Percentiles rank a stretch among this genome's conserved stretches.
Conservation (phyloP, 495 filamentous ascomycete genomes). For the Letharia lupina region DNA sequence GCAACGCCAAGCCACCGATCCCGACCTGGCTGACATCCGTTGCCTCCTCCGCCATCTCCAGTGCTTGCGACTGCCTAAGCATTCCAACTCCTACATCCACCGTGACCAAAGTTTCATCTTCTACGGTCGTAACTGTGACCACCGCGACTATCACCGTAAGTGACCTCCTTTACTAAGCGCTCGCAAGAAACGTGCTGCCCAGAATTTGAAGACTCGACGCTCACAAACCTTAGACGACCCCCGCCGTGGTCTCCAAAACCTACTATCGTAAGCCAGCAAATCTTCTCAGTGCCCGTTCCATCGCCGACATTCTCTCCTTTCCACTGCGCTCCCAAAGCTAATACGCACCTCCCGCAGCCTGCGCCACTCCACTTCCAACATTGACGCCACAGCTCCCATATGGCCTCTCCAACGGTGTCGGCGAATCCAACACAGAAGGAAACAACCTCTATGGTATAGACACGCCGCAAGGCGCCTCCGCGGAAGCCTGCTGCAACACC, state of each 20-base stretch:
- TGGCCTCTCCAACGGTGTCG: too few relatives aligned
- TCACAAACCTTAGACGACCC: background rate
- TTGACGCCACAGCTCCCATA: too few relatives aligned
- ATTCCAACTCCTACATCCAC: background rate
- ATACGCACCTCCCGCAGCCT: too few relatives aligned
- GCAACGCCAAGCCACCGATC: background rate
- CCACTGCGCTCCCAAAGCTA: too few relatives aligned
- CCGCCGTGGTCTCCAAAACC: background rate
- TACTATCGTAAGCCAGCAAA: too few relatives aligned
- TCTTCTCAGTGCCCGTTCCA: too few relatives aligned
- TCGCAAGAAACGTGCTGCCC: background rate
- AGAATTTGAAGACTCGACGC: background rate
- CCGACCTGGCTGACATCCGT: background rate
- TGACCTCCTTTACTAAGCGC: background rate
- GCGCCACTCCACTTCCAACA: too few relatives aligned
- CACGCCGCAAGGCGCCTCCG: background rate
- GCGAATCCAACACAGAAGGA: too few relatives aligned
- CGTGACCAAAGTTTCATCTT: background rate
- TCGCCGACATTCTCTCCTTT: too few relatives aligned
- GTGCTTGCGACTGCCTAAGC: background rate
- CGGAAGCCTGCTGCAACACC: background rate
- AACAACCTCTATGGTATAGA: background rate
- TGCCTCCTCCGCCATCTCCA: background rate
- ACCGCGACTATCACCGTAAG: background rate
- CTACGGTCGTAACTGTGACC: background rate